Evolutionary conservation across 176 grass and related monocot species (phyloP).

Genomic region (Puya raimondii): DNA sequence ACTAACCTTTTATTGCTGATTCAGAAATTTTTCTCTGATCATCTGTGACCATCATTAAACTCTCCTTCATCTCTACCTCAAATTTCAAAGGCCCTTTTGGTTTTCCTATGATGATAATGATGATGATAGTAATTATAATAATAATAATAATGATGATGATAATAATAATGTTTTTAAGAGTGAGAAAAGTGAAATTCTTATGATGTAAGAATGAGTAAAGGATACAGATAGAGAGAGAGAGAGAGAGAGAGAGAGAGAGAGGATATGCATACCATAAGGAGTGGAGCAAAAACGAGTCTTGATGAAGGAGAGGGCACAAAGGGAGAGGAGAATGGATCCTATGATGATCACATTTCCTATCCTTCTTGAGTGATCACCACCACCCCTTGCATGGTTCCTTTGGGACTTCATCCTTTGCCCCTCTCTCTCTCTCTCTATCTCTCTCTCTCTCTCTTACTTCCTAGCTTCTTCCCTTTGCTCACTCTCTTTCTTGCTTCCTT

Average conservation of each 20-base stretch:
- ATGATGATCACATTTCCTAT: constrained; percentile 52
- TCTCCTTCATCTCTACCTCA: not conserved
- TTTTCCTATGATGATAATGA: not conserved
- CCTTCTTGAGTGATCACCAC: constrained; percentile 26
- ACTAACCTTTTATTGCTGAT: no score
- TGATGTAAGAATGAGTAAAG: not conserved
- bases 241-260: not conserved
- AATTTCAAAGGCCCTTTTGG: not conserved
- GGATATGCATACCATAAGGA: constrained; percentile 2
- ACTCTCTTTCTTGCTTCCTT: not conserved
- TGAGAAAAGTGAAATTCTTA: no score
- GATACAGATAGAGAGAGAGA: not conserved
- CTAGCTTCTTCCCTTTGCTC: not conserved
- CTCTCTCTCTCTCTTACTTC: not conserved
- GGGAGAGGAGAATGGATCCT: constrained; percentile 52
- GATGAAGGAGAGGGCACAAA: constrained; percentile 49
- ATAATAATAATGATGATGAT: not conserved
- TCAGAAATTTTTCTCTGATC: no score
- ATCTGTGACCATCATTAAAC: not conserved
- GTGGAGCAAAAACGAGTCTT: constrained; percentile 46
- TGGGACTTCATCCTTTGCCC: constrained; percentile 39
- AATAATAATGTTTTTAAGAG: no score
- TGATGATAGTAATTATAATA: not conserved
- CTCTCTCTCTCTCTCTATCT: not conserved
- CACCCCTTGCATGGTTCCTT: constrained; percentile 30